Percentiles rank a stretch among this genome's conserved stretches.
Conservation (phyloP, 345 rosid genomes). For the Boechera stricta region DNA sequence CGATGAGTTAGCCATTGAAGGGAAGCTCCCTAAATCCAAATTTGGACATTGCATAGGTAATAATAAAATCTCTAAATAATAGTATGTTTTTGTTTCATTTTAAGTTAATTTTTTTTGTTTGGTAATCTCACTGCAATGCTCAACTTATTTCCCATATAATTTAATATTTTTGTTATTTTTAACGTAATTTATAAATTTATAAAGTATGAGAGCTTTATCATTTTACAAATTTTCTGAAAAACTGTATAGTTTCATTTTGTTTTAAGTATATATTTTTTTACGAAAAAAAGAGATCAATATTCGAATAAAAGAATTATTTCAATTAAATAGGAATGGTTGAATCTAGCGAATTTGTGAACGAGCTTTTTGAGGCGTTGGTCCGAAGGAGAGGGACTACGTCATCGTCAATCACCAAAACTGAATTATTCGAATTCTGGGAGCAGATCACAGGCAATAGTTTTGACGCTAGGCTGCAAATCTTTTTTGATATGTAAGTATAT, state of each 20-base stretch:
- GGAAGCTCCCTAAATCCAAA: constrained; percentile 57
- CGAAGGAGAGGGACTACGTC: constrained; percentile 61
- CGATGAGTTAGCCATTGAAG: constrained; percentile 55
- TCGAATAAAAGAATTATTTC: not conserved
- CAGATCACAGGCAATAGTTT: constrained; percentile 73
- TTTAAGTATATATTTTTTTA: no score
- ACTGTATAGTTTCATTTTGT: no score
- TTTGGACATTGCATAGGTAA: constrained; percentile 85
- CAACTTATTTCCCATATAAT: not conserved
- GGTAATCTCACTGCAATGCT: not conserved
- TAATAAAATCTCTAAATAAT: not conserved
- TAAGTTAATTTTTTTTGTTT: not conserved
- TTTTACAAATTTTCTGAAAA: no score
- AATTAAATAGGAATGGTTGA: constrained; percentile 72
- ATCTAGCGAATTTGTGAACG: constrained; percentile 68
- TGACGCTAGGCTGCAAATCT: constrained; percentile 75
- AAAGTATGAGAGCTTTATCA: no score
- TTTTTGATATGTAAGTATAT: constrained; percentile 74
- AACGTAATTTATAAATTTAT: not conserved
- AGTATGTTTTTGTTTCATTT: not conserved
- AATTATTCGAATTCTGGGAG: constrained; percentile 72
- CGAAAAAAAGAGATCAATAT: not conserved
- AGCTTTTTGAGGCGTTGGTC: constrained; percentile 70
- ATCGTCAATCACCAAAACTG: constrained; percentile 56
- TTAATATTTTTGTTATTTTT: not conserved